Evolutionary conservation across 1,284 basidiomycete genomes (phyloP).

Genomic region (Tylopilus sp.): DNA sequence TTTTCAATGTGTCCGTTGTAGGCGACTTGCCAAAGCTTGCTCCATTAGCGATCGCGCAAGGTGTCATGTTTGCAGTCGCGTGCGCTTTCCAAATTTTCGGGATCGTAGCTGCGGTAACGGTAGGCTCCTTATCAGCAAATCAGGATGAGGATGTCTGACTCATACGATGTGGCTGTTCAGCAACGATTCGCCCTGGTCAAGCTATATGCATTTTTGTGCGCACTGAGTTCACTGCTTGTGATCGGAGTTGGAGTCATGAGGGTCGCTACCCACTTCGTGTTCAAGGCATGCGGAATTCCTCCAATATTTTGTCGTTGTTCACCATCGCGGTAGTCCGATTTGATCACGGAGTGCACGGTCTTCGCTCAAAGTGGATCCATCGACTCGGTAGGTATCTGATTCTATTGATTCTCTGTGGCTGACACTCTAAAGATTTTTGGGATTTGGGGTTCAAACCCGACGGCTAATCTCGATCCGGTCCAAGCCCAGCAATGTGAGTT

Average conservation of each 20-base stretch:
- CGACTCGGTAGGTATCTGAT: constrained; percentile 16
- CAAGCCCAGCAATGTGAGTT: constrained; percentile 25
- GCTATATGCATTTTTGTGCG: constrained; percentile 51
- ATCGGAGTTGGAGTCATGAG: constrained; percentile 52
- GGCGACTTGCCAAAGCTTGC: constrained; percentile 48
- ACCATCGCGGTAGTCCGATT: constrained; percentile 31
- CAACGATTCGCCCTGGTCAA: constrained; percentile 54
- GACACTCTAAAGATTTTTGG: constrained; percentile 27
- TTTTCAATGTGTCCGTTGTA: constrained; percentile 19
- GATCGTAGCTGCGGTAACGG: constrained; percentile 47
- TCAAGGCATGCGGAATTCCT: constrained; percentile 45
- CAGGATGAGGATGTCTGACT: neutral
- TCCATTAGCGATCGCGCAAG: constrained; percentile 56
- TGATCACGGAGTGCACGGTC: constrained; percentile 24
- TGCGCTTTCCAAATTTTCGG: constrained; percentile 57
- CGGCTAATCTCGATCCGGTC: neutral
- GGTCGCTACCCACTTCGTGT: constrained; percentile 60
- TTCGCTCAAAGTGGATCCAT: constrained; percentile 19
- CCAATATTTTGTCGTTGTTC: constrained; percentile 1
- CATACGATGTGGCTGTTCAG: constrained; percentile 35
- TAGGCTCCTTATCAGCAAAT: constrained; percentile 34
- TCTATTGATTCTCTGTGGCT: neutral
- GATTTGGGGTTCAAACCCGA: constrained; percentile 24
- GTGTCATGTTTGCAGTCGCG: constrained; percentile 48
- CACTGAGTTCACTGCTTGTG: constrained; percentile 49